Evolutionary conservation across 768 basidiomycete species (phyloP).

Genomic region (Coprinopsis cinerea): DNA sequence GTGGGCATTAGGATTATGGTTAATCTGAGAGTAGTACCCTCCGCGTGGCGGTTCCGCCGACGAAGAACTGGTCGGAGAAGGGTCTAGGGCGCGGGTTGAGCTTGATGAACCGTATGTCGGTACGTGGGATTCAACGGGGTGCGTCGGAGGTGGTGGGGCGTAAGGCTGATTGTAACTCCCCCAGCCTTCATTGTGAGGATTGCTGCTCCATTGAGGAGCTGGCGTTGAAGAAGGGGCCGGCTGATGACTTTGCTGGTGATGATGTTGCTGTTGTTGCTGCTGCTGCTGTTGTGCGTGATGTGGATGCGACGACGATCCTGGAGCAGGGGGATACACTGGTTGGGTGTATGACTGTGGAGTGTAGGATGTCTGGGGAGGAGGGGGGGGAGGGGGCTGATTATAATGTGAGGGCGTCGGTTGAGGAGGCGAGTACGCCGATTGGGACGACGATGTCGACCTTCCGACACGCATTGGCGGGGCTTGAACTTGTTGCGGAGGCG

Average conservation of each 20-base stretch:
- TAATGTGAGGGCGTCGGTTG: conserved; percentile 17
- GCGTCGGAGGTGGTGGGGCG: conserved; percentile 2
- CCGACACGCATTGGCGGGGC: conserved; percentile 10
- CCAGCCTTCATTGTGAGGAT: neutral
- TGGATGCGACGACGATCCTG: conserved; percentile 6
- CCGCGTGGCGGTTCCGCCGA: conserved; percentile 1
- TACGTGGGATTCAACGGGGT: conserved; percentile 1
- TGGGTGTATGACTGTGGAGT: conserved; percentile 17
- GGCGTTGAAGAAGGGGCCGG: conserved; percentile 13
- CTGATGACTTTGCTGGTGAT: conserved; percentile 9
- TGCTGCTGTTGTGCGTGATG: conserved; percentile 19
- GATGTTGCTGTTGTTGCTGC: conserved; percentile 12
- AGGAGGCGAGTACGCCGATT: conserved; percentile 22
- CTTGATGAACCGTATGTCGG: conserved; percentile 1
- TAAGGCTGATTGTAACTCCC: conserved; percentile 4
- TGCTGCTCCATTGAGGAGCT: conserved; percentile 1
- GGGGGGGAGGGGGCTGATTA: conserved; percentile 10
- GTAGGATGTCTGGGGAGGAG: conserved; percentile 19
- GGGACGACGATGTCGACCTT: conserved; percentile 19
- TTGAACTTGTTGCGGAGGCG: conserved; percentile 7
- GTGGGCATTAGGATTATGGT: neutral
- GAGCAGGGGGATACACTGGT: conserved; percentile 26
- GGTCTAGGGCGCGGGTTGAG: neutral
- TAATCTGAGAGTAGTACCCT: conserved; percentile 1
- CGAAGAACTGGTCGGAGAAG: conserved; percentile 2